Evolutionary conservation across 2,329 filamentous ascomycete genomes (phyloP).

Genomic region (Emmonsiellopsis sp.): DNA sequence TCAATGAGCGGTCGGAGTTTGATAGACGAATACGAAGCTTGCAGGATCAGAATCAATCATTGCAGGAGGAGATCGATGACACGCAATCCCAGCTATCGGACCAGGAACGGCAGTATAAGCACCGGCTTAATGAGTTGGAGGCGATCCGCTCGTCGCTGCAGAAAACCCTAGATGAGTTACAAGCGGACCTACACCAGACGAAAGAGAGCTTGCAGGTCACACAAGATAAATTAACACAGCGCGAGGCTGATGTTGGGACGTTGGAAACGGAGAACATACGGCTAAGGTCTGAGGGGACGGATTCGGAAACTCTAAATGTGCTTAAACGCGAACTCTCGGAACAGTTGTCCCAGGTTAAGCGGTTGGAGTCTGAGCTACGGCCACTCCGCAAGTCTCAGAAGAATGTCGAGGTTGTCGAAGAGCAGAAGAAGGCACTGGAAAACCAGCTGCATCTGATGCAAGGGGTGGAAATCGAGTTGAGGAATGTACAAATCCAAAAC

Average conservation of each 20-base stretch:
- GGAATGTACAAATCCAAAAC: constrained; percentile 70
- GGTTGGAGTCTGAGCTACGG: constrained; percentile 74
- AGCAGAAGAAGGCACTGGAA: constrained; percentile 81
- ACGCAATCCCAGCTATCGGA: constrained; percentile 64
- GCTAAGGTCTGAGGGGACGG: constrained; percentile 76
- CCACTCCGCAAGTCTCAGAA: constrained; percentile 72
- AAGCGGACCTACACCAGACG: constrained; percentile 46
- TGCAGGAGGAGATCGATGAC: constrained; percentile 78
- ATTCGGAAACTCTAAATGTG: constrained; percentile 73
- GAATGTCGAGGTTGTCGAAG: constrained; percentile 87
- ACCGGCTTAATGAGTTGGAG: constrained; percentile 51
- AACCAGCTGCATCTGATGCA: constrained; percentile 67
- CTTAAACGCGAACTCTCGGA: constrained; percentile 83
- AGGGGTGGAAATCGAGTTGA: constrained; percentile 63
- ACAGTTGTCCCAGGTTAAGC: constrained; percentile 83
- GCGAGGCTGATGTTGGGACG: constrained; percentile 60
- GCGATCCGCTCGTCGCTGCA: constrained; percentile 50
- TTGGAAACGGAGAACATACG: constrained; percentile 76
- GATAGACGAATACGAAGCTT: constrained; percentile 46
- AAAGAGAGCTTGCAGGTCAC: constrained; percentile 47
- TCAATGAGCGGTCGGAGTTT: constrained; percentile 46
- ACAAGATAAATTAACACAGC: constrained; percentile 58
- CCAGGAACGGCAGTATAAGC: constrained; percentile 55
- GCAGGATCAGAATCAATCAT: constrained; percentile 60
- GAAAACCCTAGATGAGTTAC: constrained; percentile 42